Evolutionary conservation across 2,329 filamentous ascomycete genomes (phyloP).

Genomic region (Penicillium sp.): DNA sequence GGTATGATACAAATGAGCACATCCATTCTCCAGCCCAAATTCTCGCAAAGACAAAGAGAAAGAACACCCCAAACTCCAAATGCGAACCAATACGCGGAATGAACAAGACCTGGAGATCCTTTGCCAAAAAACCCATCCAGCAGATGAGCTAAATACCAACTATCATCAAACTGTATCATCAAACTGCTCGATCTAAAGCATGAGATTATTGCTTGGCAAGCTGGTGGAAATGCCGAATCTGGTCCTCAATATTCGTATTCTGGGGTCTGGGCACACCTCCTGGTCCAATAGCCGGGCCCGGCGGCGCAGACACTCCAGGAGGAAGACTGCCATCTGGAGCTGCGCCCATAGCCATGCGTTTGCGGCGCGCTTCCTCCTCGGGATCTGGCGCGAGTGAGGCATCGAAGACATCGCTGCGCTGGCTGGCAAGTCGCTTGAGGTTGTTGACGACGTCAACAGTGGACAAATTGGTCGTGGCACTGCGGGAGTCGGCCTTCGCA

Average conservation of each 20-base stretch:
- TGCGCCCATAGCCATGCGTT: slow-evolving; percentile 69
- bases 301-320: slow-evolving; percentile 33
- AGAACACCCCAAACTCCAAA: slow-evolving; percentile 18
- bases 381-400: slow-evolving; percentile 62
- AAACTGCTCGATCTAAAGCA: background rate
- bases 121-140: background rate
- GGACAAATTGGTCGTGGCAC: slow-evolving; percentile 82
- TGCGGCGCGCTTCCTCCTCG: slow-evolving; percentile 76
- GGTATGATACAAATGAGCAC: slow-evolving; percentile 22
- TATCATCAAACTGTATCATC: background rate
- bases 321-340: slow-evolving; percentile 38
- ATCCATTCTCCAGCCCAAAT: slow-evolving; percentile 15
- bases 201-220: slow-evolving; percentile 52
- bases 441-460: slow-evolving; percentile 91
- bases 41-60: slow-evolving; percentile 9
- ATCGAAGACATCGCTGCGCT: slow-evolving; percentile 87
- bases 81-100: slow-evolving; percentile 7
- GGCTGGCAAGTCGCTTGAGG: slow-evolving; percentile 89
- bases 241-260: slow-evolving; percentile 79
- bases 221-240: slow-evolving; percentile 73
- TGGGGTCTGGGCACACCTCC: slow-evolving; percentile 42
- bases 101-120: background rate
- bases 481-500: slow-evolving; percentile 83
- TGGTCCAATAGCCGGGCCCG: slow-evolving; percentile 39
- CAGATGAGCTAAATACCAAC: background rate